Evolutionary conservation across 176 grass and related monocot genomes (phyloP), one percentile per base, ranked within the genome.

Genomic region (Puccinellia tenuiflora): DNA sequence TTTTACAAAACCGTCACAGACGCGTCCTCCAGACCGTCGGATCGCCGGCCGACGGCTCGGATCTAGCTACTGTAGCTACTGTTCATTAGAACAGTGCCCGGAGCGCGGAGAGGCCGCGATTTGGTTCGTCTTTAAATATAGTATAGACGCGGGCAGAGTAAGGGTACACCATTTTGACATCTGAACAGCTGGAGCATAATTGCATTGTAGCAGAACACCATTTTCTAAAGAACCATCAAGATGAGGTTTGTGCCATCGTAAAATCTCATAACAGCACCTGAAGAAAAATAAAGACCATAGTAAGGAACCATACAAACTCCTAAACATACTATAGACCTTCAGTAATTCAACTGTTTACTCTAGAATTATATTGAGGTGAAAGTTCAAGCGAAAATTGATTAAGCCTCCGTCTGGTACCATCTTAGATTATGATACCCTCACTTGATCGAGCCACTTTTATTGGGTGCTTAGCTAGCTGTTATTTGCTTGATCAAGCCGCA

Each of bases 231-330:
- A 54, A 75, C 26, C 60, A 82, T 28, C 54, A 50, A 16, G 68
- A 33, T 54, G 46, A 15, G 13, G 22, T 53, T 42, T 28, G 59
- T 40, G 62, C 7, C 52, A 79, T 39, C 34, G 24, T 73, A 24
- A 31, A 22, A n/a, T 68, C 35, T 34, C 20, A 52, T 47, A 54
- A 4, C 10, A 47, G 28, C 11, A 31, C 80, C 73, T 78, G 86
- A 61, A 86, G 43, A 70, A 54, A 87, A 55, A 9, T 75, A 83
- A 30, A 83, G 71, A 71, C 3, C 51, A 77, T n/a, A n/a, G 64
- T 67, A 55, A 55, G 2, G 15, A 48, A 79, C 70, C 37, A 67
- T 77, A 15, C 30, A 0, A 46, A 78, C 83, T 68, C 15, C 8
- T 17, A 40, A 13, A 43, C 70, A 24, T 38, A 73, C 10, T 9